Evolutionary conservation across 2,329 filamentous ascomycete species (phyloP).

Genomic region (Penicillium sp.): DNA sequence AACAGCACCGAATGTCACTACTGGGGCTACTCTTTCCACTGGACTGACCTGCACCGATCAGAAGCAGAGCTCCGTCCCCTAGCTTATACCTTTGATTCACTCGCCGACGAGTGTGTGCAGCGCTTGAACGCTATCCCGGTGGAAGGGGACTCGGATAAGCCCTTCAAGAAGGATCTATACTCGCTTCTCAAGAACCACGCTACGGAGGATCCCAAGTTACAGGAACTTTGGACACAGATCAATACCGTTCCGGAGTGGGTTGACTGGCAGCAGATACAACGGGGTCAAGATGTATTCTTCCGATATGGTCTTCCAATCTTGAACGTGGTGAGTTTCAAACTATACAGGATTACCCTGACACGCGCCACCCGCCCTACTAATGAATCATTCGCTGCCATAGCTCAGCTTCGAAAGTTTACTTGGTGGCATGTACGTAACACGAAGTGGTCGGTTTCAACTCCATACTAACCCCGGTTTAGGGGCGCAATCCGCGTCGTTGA

Average conservation of each 20-base stretch:
- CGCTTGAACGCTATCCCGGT: conserved; percentile 64
- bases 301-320: conserved; percentile 71
- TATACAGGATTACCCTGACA: background rate
- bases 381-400: conserved; percentile 15
- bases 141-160: conserved; percentile 16
- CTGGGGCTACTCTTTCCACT: conserved; percentile 72
- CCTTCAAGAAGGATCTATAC: conserved; percentile 63
- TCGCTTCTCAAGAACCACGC: conserved; percentile 64
- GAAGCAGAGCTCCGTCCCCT: conserved; percentile 63
- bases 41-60: conserved; percentile 67
- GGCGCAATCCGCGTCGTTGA: conserved; percentile 74
- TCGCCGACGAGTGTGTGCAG: conserved; percentile 69
- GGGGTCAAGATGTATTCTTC: conserved; percentile 78
- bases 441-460: background rate
- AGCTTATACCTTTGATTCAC: conserved; percentile 69
- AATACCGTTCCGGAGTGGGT: conserved; percentile 74
- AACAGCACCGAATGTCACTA: conserved; percentile 29
- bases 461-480: conserved; percentile 35
- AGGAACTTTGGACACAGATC: conserved; percentile 67
- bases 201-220: conserved; percentile 59
- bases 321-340: conserved; percentile 51
- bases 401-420: conserved; percentile 37
- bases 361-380: conserved; percentile 19
- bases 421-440: conserved; percentile 29
- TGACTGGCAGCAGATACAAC: conserved; percentile 73